Conservation (phyloP, 257 asterid species). For the Asclepias syriaca region DNA sequence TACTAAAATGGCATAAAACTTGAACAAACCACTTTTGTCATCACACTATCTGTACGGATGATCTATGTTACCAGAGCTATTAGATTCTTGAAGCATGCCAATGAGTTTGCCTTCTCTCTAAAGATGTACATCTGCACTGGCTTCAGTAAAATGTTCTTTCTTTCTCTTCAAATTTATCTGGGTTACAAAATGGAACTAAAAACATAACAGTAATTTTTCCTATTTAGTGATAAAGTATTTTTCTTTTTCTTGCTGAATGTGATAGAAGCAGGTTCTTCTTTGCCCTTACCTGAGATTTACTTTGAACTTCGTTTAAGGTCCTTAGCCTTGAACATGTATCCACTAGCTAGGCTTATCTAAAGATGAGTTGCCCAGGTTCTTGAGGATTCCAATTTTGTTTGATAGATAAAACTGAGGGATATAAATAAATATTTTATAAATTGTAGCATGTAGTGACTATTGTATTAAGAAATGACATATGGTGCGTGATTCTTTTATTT, state of each 20-base stretch:
- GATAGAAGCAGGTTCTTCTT: background rate
- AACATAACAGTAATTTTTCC: background rate
- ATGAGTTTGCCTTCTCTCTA: background rate
- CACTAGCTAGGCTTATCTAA: background rate
- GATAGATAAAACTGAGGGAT: background rate
- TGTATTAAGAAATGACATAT: background rate
- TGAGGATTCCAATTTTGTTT: background rate
- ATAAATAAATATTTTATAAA: background rate
- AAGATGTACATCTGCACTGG: background rate
- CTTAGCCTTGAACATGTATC: background rate
- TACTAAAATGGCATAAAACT: background rate
- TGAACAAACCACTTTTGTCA: background rate
- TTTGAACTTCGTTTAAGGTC: background rate
- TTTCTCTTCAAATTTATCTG: background rate
- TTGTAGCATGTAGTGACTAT: background rate
- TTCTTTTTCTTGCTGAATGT: background rate
- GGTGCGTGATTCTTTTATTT: background rate
- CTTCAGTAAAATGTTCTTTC: background rate
- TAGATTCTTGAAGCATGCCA: background rate
- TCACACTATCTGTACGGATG: background rate
- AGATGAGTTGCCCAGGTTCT: background rate
- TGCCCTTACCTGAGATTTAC: background rate
- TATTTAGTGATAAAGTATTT: background rate
- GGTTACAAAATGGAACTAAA: background rate
- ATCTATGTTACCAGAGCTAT: background rate